Percentiles rank a stretch among this genome's conserved stretches.
Conservation (phyloP, 1,139 yeast genomes). For the Suhomyces maxii region DNA sequence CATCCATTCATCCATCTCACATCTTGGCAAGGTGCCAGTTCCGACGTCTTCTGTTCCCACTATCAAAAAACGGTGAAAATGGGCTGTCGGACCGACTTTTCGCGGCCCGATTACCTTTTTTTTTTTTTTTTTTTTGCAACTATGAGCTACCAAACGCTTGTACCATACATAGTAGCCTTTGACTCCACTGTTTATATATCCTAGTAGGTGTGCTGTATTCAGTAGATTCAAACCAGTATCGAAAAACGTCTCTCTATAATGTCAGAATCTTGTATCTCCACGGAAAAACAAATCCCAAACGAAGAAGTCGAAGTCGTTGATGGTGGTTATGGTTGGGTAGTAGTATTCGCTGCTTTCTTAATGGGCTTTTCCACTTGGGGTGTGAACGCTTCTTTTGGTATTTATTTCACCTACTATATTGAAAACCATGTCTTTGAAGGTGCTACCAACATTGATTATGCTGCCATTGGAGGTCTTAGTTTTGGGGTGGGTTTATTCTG, state of each 20-base stretch:
- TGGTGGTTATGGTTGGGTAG: conserved; percentile 72
- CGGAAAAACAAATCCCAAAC: neutral
- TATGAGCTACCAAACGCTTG: too few relatives aligned
- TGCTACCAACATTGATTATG: conserved; percentile 60
- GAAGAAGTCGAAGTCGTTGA: conserved; percentile 29
- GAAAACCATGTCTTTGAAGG: conserved; percentile 49
- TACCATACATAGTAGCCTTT: too few relatives aligned
- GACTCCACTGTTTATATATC: neutral
- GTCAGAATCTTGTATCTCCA: neutral
- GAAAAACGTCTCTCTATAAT: neutral
- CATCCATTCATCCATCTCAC: neutral
- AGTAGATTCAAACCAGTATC: neutral
- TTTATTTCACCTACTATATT: conserved; percentile 59
- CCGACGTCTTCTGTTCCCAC: neutral
- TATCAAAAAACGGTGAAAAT: too few relatives aligned
- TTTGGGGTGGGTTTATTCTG: conserved; percentile 57
- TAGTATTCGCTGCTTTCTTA: conserved; percentile 52
- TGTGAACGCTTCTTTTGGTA: conserved; percentile 66
- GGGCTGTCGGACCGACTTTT: neutral
- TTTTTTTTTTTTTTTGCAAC: too few relatives aligned
- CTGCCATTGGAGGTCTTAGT: conserved; percentile 69
- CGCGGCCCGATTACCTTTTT: neutral
- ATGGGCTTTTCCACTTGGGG: conserved; percentile 68
- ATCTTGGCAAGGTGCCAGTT: neutral
- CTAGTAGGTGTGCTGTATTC: neutral